Evolutionary conservation across 352 stramenopile species (phyloP).

Genomic region (Peronospora farinosa): DNA sequence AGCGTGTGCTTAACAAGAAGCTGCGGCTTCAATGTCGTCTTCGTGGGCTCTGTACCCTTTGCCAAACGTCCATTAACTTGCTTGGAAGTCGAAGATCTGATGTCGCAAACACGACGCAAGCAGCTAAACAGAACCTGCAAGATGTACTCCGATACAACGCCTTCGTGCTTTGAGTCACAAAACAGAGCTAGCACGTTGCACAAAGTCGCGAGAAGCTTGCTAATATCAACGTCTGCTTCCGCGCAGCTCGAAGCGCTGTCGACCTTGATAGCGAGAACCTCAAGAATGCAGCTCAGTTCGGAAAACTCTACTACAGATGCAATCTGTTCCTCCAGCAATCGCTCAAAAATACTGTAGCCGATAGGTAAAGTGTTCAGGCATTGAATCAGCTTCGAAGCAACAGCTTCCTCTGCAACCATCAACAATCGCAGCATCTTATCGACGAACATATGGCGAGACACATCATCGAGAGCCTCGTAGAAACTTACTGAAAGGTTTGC

Average conservation of each 20-base stretch:
- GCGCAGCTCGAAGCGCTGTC: conserved; percentile 33
- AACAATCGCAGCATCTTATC: conserved; percentile 47
- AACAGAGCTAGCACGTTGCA: conserved; percentile 55
- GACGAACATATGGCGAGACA: conserved; percentile 44
- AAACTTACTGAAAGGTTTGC: conserved; percentile 32
- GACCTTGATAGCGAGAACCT: conserved; percentile 70
- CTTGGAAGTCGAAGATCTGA: conserved; percentile 8
- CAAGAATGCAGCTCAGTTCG: conserved; percentile 66
- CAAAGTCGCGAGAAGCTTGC: conserved; percentile 49
- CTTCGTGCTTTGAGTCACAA: conserved; percentile 43
- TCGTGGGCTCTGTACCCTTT: conserved; percentile 21
- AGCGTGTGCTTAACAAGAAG: conserved; percentile 78
- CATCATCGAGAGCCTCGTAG: conserved; percentile 46
- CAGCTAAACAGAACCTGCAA: conserved; percentile 75
- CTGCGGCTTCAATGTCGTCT: conserved; percentile 40
- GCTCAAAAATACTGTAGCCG: conserved; percentile 46
- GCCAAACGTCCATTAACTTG: conserved; percentile 3
- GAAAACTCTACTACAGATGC: conserved; percentile 26
- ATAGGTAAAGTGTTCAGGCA: conserved; percentile 51
- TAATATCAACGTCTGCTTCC: conserved; percentile 18
- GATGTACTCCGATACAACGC: conserved; percentile 70
- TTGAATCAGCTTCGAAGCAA: conserved; percentile 50
- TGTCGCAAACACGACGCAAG: conserved; percentile 63
- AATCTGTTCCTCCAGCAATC: conserved; percentile 44
- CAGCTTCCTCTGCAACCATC: conserved; percentile 50